These are phyloP conservation scores for Chrysoporthe cubensis DNA, from an alignment of 2,329 filamentous ascomycete species.

Conservation along the genomic window DNA sequence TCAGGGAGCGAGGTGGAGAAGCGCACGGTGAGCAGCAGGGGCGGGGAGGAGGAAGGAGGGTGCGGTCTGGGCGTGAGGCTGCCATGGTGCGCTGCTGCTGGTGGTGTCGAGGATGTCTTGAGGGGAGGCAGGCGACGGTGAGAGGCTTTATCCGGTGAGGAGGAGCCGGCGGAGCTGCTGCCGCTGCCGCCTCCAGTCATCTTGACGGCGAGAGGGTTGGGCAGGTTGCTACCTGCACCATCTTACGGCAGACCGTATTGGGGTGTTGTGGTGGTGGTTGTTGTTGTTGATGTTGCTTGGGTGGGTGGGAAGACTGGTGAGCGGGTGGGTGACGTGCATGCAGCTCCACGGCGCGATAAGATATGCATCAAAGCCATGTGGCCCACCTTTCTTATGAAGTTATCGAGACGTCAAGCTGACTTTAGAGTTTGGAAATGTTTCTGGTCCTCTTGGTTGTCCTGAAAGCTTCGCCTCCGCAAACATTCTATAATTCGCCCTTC, in stretches of 20 bases:
- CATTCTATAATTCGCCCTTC: too few relatives aligned
- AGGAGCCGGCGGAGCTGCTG: constrained; percentile 23
- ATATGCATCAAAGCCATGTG: not conserved
- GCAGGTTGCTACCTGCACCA: not conserved
- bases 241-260: constrained; percentile 1
- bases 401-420: not conserved
- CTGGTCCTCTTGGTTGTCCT: too few relatives aligned
- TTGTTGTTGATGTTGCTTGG: not conserved
- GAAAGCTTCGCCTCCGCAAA: too few relatives aligned
- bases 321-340: not conserved
- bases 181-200: constrained; percentile 18
- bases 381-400: not conserved
- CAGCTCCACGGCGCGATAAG: not conserved
- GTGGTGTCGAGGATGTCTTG: constrained; percentile 11
- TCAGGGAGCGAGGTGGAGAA: constrained; percentile 88
- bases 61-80: constrained; percentile 10
- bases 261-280: not conserved
- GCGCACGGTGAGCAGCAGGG: constrained; percentile 81
- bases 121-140: constrained; percentile 13
- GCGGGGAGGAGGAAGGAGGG: constrained; percentile 34
- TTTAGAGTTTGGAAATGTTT: not conserved
- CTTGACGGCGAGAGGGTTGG: constrained; percentile 14
- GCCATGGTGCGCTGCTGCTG: constrained; percentile 12
- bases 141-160: constrained; percentile 20
- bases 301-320: too few relatives aligned